Evolutionary conservation across 2,329 filamentous ascomycete species (phyloP).

Genomic region (Fusarium heterosporum): DNA sequence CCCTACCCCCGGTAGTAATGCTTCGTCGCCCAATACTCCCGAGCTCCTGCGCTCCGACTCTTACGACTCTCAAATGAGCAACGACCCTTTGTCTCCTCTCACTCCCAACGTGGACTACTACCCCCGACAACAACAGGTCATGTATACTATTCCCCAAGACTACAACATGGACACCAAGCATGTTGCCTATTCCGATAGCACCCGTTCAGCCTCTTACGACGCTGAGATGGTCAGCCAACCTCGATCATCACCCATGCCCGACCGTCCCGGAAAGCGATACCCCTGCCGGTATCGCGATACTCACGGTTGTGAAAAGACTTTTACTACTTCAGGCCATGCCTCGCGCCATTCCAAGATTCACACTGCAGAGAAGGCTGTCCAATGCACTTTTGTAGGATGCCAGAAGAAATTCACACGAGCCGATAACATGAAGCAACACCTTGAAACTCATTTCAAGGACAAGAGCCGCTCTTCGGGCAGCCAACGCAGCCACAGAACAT

Average conservation of each 20-base stretch:
- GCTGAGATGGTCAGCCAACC: conserved; percentile 57
- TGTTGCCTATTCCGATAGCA: conserved; percentile 57
- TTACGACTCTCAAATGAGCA: conserved; percentile 69
- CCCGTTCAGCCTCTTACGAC: conserved; percentile 63
- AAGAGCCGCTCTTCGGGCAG: conserved; percentile 61
- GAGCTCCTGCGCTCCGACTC: conserved; percentile 71
- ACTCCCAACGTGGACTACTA: conserved; percentile 64
- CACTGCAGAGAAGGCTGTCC: conserved; percentile 81
- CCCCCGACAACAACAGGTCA: conserved; percentile 51
- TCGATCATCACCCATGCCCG: conserved; percentile 56
- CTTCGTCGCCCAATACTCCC: conserved; percentile 64
- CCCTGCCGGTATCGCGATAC: conserved; percentile 79
- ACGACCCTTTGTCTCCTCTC: conserved; percentile 65
- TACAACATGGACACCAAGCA: conserved; percentile 56
- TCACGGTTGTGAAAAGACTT: conserved; percentile 80
- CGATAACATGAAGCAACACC: conserved; percentile 90
- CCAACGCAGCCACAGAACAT: conserved; percentile 50
- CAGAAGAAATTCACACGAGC: conserved; percentile 84
- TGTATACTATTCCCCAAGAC: conserved; percentile 54
- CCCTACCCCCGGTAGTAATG: conserved; percentile 54
- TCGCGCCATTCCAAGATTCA: conserved; percentile 88
- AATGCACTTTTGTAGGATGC: conserved; percentile 75
- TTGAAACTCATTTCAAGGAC: conserved; percentile 79
- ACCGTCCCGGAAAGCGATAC: conserved; percentile 73
- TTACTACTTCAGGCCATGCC: conserved; percentile 87